Base-by-base conservation (phyloP, 306 rosid genomes). In the Clitoria ternatea region DNA sequence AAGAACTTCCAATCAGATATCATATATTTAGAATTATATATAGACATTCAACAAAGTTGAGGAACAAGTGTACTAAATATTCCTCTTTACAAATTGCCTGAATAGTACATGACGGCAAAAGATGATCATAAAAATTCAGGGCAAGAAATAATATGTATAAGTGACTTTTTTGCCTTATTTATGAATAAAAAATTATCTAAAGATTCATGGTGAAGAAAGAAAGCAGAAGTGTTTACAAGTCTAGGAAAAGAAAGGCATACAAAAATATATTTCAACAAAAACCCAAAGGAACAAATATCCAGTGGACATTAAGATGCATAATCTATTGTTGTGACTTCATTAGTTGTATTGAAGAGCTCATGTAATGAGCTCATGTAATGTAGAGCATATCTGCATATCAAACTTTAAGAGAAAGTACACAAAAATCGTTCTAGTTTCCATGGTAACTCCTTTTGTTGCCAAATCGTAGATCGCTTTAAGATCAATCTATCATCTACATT, bases 131-230 rank as follows among this genome's bases (percentile, higher is more conserved):
- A 61, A 59, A 23, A 6, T 48, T 32, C 12, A 18, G 24, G 53
- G 27, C 8, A 4, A 1, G 0, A 26, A 23, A 56, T 45, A 72
- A 39, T 8, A 57, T 35, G 24, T 17, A 44, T 47, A 57, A 26
- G 36, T 14, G 13, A 22, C 65, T 32, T 11, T 44, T 55, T 75
- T 45, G 27, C 40, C 61, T 45, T 36, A 14, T 69, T 69, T 69
- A 62, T 42, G 42, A 63, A 61, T 26, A 43, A 26, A 32, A 69
- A 11, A 35, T 36, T 45, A 45, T 56, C 43, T 7, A 70, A 70
- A 55, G 66, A 75, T 69, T 54, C 65, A 5, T 14, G 52, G 18
- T 61, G 57, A 76, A 74, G 52, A 30, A 67, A 6, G 57, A 72
- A 37, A 27, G 15, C 15, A 23, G 19, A 61, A 32, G 23, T 40